phyloP scores from a whole-genome alignment of 2,329 filamentous ascomycete species.

The Colletotrichum destructivum region DNA sequence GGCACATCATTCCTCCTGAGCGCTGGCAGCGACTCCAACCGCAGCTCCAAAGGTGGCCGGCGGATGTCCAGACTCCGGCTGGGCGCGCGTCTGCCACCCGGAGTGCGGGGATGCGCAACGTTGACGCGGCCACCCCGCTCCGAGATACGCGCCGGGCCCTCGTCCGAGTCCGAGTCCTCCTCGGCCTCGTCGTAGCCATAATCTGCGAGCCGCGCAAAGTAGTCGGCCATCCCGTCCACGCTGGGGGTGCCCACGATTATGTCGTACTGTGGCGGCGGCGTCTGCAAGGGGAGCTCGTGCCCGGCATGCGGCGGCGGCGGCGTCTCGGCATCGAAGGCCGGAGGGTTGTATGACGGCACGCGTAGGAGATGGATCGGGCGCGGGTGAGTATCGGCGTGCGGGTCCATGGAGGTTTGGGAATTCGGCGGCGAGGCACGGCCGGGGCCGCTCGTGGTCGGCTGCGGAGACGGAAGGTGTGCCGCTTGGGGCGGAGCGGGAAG shows the following conservation, averaged over 20 bases:
- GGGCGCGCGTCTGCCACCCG: constrained; percentile 66
- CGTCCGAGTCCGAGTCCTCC: constrained; percentile 64
- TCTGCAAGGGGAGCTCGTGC: constrained; percentile 65
- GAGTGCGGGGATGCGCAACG: constrained; percentile 70
- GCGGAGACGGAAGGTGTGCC: constrained; percentile 62
- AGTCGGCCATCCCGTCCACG: constrained; percentile 83
- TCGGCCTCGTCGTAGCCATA: constrained; percentile 68
- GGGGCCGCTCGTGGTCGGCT: constrained; percentile 43
- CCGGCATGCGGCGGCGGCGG: constrained; percentile 73
- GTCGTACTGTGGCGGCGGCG: constrained; percentile 89
- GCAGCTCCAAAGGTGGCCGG: constrained; percentile 56
- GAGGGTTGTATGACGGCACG: constrained; percentile 88
- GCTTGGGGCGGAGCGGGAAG: constrained; percentile 69
- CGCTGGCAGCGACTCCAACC: constrained; percentile 46
- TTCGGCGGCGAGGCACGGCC: constrained; percentile 31
- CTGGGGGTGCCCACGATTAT: constrained; percentile 79
- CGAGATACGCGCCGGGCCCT: constrained; percentile 61
- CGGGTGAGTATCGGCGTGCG: constrained; percentile 52
- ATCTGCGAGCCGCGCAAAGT: constrained; percentile 85
- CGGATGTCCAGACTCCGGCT: constrained; percentile 71
- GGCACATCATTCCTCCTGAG: neutral
- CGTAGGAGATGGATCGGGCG: constrained; percentile 89
- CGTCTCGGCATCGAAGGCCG: constrained; percentile 86
- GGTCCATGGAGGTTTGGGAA: constrained; percentile 27
- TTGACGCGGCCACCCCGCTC: constrained; percentile 70